Base-by-base conservation (phyloP, 768 basidiomycete genomes). In the Gloeopeniophorella convolvens region DNA sequence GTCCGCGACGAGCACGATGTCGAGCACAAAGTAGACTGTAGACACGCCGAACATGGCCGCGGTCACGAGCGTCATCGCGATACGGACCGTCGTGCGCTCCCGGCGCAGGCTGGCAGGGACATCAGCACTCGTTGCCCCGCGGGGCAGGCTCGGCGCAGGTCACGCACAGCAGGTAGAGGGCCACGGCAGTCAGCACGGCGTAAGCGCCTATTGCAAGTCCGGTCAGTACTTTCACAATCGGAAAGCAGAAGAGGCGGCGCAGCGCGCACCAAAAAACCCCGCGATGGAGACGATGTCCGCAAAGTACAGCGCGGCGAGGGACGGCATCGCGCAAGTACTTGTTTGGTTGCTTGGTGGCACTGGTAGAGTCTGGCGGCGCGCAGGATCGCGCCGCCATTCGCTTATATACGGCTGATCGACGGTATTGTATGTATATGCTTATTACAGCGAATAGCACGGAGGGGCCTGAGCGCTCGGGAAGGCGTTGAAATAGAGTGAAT, bases 11-110 rank as follows among this genome's bases (percentile, higher is more conserved):
- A 27, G n/a, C n/a, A 43, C 20, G 33, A 24, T 15, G 11, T 52
- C 45, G 41, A 56, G 28, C 4, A 10, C 9, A 24, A 56, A 48
- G 36, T 27, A 48, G 11, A 31, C 16, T 24, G 36, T 23, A 15
- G 55, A 53, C 16, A 53, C 1, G 20, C 45, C 36, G 31, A 56
- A 56, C 55, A 56, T 53, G 11, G 44, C 20, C 20, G 40, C 26
- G 11, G 51, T 53, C 40, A 56, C 30, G 11, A 47, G 24, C 36
- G 26, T 21, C 45, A 56, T 47, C 20, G 42, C 16, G 16, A 41
- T 28, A 31, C 26, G 42, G 4, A 32, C 40, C 30, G 6, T 11
- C 12, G 51, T 44, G 44, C 13, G 46, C 55, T 48, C 36, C 39
- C 45, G 45, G 27, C 15, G 51, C 5, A 20, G 26, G 16, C 55